Conservation (phyloP, 2,329 filamentous ascomycete species). For the Nigrograna mackinnonii region DNA sequence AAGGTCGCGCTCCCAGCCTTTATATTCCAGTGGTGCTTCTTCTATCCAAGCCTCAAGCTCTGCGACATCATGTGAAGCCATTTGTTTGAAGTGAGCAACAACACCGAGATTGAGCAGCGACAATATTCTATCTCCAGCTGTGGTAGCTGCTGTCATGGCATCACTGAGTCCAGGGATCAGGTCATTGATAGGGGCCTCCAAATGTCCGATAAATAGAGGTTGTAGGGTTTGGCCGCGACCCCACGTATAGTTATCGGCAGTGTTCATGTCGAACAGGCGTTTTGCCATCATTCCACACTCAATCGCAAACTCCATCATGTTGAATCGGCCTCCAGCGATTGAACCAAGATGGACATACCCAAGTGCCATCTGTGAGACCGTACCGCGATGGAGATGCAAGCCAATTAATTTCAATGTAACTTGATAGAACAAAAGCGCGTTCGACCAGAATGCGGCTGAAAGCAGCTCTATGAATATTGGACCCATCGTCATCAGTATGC, state of each 20-base stretch:
- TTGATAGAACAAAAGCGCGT: slow-evolving; percentile 73
- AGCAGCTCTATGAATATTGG: slow-evolving; percentile 72
- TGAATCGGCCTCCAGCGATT: slow-evolving; percentile 70
- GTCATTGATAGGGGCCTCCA: slow-evolving; percentile 64
- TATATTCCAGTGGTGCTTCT: slow-evolving; percentile 74
- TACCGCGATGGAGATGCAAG: slow-evolving; percentile 65
- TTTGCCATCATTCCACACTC: slow-evolving; percentile 67
- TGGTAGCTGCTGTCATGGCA: slow-evolving; percentile 67
- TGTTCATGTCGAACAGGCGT: slow-evolving; percentile 65
- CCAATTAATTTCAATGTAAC: slow-evolving; percentile 69
- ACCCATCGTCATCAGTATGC: slow-evolving; percentile 65
- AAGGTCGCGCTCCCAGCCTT: slow-evolving; percentile 71
- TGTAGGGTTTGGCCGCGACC: slow-evolving; percentile 72
- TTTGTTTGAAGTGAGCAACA: slow-evolving; percentile 68
- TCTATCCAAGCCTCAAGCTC: slow-evolving; percentile 73
- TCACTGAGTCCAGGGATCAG: slow-evolving; percentile 64
- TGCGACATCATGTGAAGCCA: slow-evolving; percentile 67
- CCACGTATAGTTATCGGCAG: slow-evolving; percentile 60
- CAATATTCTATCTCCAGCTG: slow-evolving; percentile 71
- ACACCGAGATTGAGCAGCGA: slow-evolving; percentile 74
- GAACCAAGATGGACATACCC: slow-evolving; percentile 70
- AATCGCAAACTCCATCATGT: slow-evolving; percentile 69
- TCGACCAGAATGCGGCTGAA: slow-evolving; percentile 74
- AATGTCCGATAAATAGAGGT: slow-evolving; percentile 70
- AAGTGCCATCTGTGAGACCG: slow-evolving; percentile 71